Base-by-base conservation (phyloP, 1,284 basidiomycete species). In the Singerocomus inundabilis region DNA sequence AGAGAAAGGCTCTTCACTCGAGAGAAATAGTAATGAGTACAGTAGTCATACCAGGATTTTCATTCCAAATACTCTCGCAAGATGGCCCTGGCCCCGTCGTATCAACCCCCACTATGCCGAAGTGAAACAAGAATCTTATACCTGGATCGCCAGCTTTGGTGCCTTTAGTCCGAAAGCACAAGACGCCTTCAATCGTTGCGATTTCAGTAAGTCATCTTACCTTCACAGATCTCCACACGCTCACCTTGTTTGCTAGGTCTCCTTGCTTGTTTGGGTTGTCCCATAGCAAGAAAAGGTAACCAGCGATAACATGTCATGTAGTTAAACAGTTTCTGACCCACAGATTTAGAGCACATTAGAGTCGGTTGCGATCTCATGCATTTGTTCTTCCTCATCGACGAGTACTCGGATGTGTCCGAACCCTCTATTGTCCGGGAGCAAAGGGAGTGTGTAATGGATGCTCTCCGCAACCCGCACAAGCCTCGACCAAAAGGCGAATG, bases 361-460 rank as follows among this genome's bases (percentile, higher is more conserved):
- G 40, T 40, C n/a, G 18, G 68, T 18, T 76, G 75, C 48, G 72
- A 78, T 53, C 48, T 75, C 9, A 72, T 76, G 69, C 71, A 71
- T 37, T 51, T 74, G 4, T 71, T 72, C 54, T 75, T 75, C 48
- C 58, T 73, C 9, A 64, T 72, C n/a, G n/a, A n/a, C n/a, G n/a
- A n/a, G n/a, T n/a, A n/a, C n/a, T n/a, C n/a, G n/a, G n/a, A n/a
- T n/a, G 61, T 66, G 12, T 60, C 57, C 7, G 57, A 62, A 21
- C 59, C 56, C 1, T 38, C 58, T 0, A 67, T 54, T 4, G 72
- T 67, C 4, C 54, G 57, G 15, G 43, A 52, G 25, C 61, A 66
- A 28, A 66, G 63, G 8, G 63, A 70, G 25, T 54, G 66, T 8
- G 54, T 72, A 32, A 68, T 73, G 57, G 68, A 74, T 46, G 71